Conservation (phyloP, 2,329 filamentous ascomycete genomes). For the Aspergillus pseudotamarii region DNA sequence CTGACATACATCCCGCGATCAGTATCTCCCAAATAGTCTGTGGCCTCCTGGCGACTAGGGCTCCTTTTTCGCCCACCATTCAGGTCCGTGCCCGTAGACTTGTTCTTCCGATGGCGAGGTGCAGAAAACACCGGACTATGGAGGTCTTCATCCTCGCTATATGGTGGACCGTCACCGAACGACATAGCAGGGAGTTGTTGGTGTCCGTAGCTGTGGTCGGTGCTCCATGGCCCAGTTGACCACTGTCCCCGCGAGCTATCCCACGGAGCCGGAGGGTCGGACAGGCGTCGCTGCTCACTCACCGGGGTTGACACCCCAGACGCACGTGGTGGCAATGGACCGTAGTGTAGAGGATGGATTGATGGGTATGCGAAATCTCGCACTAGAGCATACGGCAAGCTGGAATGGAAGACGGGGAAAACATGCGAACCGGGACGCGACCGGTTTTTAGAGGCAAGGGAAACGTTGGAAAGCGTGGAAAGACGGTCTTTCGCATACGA, state of each 20-base stretch:
- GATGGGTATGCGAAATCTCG: conserved; percentile 92
- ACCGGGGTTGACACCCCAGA: conserved; percentile 83
- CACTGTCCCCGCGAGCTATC: conserved; percentile 65
- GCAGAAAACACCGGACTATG: conserved; percentile 86
- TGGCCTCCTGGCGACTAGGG: conserved; percentile 45
- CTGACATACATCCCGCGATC: conserved; percentile 70
- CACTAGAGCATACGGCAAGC: conserved; percentile 82
- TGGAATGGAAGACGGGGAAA: conserved; percentile 83
- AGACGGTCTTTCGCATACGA: conserved; percentile 79
- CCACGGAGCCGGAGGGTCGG: conserved; percentile 74
- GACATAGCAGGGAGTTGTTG: conserved; percentile 80
- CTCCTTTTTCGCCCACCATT: conserved; percentile 52
- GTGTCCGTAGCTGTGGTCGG: conserved; percentile 58
- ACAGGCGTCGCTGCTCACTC: conserved; percentile 78
- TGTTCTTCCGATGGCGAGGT: conserved; percentile 83
- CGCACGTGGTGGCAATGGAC: conserved; percentile 72
- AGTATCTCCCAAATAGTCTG: conserved; percentile 50
- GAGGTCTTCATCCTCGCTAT: conserved; percentile 93
- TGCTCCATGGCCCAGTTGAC: conserved; percentile 53
- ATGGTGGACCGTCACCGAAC: conserved; percentile 86
- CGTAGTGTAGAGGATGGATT: conserved; percentile 87
- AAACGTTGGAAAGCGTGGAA: conserved; percentile 79
- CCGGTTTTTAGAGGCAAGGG: conserved; percentile 57
- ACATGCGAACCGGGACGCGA: conserved; percentile 81
- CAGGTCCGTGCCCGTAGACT: conserved; percentile 54